A percentile compares a stretch with the other conserved stretches of the same genome.
Conservation (phyloP, 2,329 filamentous ascomycete genomes). For the Aspergillus neoniger region DNA sequence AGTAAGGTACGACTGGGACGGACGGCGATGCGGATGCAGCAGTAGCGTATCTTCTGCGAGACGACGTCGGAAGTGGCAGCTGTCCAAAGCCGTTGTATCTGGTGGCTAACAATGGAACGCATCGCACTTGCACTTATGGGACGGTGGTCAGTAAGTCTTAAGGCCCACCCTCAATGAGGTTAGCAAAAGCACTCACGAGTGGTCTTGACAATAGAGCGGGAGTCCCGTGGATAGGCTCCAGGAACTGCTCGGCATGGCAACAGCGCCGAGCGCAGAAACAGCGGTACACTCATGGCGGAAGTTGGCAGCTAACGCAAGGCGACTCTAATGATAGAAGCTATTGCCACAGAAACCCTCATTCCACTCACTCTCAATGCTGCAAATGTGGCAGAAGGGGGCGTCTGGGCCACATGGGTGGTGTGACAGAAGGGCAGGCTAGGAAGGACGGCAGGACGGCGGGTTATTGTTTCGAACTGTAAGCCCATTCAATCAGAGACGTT, state of each 20-base stretch:
- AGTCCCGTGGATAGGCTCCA: constrained; percentile 26
- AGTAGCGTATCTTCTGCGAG: constrained; percentile 26
- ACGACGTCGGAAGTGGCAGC: constrained; percentile 16
- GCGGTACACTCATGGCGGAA: constrained; percentile 28
- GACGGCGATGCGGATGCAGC: constrained; percentile 24
- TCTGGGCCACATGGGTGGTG: constrained; percentile 2
- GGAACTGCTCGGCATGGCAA: constrained; percentile 28
- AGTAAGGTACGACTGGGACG: constrained; percentile 58
- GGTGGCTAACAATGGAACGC: constrained; percentile 11
- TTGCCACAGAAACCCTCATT: background rate
- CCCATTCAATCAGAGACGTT: background rate
- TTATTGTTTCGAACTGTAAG: background rate
- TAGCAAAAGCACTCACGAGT: constrained; percentile 25
- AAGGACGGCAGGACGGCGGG: background rate
- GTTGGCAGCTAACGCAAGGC: background rate
- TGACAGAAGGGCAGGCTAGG: background rate
- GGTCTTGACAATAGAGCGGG: constrained; percentile 19
- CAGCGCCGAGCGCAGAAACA: constrained; percentile 30
- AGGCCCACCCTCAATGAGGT: background rate
- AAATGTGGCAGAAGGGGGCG: background rate
- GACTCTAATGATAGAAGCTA: background rate
- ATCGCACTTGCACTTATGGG: constrained; percentile 15
- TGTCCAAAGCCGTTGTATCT: constrained; percentile 12
- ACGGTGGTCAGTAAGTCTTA: constrained; percentile 8
- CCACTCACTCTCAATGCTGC: background rate